phyloP scores from a whole-genome alignment of 148 eudicot species.

The Arctostaphylos glauca region DNA sequence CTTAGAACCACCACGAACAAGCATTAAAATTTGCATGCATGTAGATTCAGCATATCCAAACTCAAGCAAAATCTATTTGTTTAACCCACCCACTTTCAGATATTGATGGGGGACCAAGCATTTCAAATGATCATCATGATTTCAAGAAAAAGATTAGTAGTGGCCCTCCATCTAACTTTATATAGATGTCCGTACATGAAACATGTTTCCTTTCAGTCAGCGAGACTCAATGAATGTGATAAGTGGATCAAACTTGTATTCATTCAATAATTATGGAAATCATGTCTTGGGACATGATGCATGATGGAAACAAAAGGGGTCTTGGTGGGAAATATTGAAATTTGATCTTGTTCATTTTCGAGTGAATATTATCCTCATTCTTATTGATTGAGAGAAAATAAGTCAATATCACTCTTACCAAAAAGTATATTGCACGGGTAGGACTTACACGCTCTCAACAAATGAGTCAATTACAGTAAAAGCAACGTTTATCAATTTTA shows the following conservation, averaged over 20 bases:
- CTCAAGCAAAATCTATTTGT: background rate
- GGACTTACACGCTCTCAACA: too few species aligned
- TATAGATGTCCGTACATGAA: background rate
- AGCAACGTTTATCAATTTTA: too few species aligned
- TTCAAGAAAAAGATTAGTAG: background rate
- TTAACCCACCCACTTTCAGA: background rate
- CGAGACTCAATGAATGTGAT: background rate
- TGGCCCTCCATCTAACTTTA: background rate
- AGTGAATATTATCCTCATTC: too few species aligned
- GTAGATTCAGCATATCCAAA: background rate
- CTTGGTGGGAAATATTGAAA: background rate
- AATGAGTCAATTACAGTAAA: too few species aligned
- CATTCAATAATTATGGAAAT: background rate
- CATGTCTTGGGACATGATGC: background rate
- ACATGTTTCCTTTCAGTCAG: constrained; percentile 7
- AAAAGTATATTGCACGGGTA: too few species aligned
- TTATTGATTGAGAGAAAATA: too few species aligned
- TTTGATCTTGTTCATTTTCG: too few species aligned
- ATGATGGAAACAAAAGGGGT: background rate
- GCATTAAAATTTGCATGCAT: background rate
- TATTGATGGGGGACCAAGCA: background rate
- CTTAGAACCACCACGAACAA: background rate
- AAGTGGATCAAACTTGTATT: background rate
- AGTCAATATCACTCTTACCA: too few species aligned
- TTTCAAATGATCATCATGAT: background rate